These are phyloP conservation scores for Meyerozyma athensensis DNA, from an alignment of 1,139 yeast species.

Conservation along the genomic window DNA sequence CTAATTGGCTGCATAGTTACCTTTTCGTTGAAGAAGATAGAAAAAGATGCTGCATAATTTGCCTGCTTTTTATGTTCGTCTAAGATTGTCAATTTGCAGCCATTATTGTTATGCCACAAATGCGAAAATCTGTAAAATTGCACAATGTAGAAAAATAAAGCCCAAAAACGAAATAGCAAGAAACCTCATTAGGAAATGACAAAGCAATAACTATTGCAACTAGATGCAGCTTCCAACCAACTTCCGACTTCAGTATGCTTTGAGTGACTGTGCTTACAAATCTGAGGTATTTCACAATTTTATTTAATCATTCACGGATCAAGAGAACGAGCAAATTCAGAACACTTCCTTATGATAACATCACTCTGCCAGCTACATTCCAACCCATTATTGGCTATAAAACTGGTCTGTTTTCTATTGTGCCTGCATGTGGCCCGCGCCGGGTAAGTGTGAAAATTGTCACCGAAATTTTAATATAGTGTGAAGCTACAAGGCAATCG, in stretches of 20 bases:
- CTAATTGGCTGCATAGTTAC: conserved; percentile 3
- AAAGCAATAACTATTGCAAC: too few relatives aligned
- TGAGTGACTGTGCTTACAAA: too few relatives aligned
- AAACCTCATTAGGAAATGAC: neutral
- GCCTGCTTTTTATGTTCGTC: neutral
- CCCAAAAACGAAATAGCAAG: neutral
- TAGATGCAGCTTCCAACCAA: too few relatives aligned
- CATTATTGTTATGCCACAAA: neutral
- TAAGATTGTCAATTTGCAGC: neutral
- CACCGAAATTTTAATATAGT: neutral
- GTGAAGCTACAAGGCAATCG: neutral
- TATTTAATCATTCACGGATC: too few relatives aligned
- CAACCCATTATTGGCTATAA: too few relatives aligned
- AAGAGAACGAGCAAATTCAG: too few relatives aligned
- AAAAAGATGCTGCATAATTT: neutral
- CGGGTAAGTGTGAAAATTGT: conserved; percentile 4
- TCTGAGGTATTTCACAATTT: too few relatives aligned
- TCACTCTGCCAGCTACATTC: too few relatives aligned
- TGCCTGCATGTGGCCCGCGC: neutral
- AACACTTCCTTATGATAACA: too few relatives aligned
- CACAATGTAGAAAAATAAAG: neutral
- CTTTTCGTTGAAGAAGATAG: neutral
- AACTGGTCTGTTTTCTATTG: too few relatives aligned
- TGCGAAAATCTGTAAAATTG: neutral
- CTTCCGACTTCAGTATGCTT: too few relatives aligned